Evolutionary conservation across 768 basidiomycete species (phyloP), one percentile per base, ranked within the genome.

Genomic region (Termitomyces sp.): DNA sequence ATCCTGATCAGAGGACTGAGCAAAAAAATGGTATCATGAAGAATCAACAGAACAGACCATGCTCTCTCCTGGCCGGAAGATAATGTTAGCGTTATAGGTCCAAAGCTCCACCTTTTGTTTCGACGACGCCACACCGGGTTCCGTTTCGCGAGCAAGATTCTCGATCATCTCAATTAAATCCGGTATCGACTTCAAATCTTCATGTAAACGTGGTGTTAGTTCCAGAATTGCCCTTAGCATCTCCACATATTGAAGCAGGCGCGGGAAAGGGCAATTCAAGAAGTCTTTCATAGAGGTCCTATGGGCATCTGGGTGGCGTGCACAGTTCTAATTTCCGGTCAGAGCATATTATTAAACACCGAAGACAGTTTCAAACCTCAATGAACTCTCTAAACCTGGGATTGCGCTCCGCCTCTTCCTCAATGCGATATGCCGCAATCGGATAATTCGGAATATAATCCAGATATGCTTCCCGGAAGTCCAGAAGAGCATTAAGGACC

Each of bases 401-500:
- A 66, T 97, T 98, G 50, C 79, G 87, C 26, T 82, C 87, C 76
- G 88, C 84, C 76, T 97, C 96, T 36, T 94, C 88, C 49, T 93
- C 91, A 56, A 98, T 88, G 39, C 89, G 77, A 68, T 91, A 91
- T 5, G 88, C 88, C 0, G 95, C 95, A 44, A 93, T 90, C 1
- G 96, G 95, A 73, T 95, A 93, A 75, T 95, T 89, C 16, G 91
- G 85, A 62, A 93, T 85, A 65, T 97, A 98, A 57, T 93, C 89
- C 79, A 95, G 84, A 70, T 99, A 99, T 18, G 91, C 88, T 52
- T 92, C 89, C 2, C 93, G 83, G 78, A 97, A 98, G 66, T 96
- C 92, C 58, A 98, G 79, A 3, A 93, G 93, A 1, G 93, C 91
- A 64, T 93, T 86, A 52, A 93, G 85, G 52, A 98, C 81, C 1